Evolutionary conservation across 2,329 filamentous ascomycete species (phyloP), one percentile per base, ranked within the genome.

Genomic region (Neofusicoccum parvum): DNA sequence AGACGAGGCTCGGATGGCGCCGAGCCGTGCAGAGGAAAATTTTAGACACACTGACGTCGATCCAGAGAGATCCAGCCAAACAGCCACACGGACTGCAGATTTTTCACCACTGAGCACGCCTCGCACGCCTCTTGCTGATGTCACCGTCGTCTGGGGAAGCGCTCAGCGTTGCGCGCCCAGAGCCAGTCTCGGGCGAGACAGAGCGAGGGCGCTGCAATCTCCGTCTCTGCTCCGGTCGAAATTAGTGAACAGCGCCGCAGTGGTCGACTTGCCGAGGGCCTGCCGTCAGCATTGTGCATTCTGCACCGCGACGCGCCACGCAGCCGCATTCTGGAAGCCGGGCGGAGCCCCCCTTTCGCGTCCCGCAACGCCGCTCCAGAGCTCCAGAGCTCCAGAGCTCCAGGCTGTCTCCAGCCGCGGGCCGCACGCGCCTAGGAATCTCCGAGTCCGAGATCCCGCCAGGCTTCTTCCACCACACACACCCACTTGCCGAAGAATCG

Each of bases 21-120:
- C 56, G 56, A 60, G 41, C 56, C 56, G 56, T 37, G 27, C 41
- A 48, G 43, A 46, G 6, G 17, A 54, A 64, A 64, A 56, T 54
- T 64, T 64, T 56, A 48, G 50, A 36, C 32, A 53, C 50, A 49
- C 50, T 64, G 62, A 64, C 62, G 62, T 64, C 62, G 62, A 64
- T 64, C 62, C 9, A 56, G 43, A 60, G 11, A 41, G 53, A 36
- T 39, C 56, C 32, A 37, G 56, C 56, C 56, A 5, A 3, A 37
- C 56, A n/a, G 43, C 50, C 50, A 37, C 56, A 46, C 48, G 56
- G n/a, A 12, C 27, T 49, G 56, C 56, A 60, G 56, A 60, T 37
- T 48, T 60, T 60, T 60, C 43, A 9, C 17, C 10, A 15, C n/a
- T 48, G 17, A 23, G 23, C 23, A 23, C 23, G 23, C 23, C 20